These are phyloP conservation scores for Chlamydomonas eustigma DNA, from an alignment of 139 green algal genomes.

Conservation along the genomic window DNA sequence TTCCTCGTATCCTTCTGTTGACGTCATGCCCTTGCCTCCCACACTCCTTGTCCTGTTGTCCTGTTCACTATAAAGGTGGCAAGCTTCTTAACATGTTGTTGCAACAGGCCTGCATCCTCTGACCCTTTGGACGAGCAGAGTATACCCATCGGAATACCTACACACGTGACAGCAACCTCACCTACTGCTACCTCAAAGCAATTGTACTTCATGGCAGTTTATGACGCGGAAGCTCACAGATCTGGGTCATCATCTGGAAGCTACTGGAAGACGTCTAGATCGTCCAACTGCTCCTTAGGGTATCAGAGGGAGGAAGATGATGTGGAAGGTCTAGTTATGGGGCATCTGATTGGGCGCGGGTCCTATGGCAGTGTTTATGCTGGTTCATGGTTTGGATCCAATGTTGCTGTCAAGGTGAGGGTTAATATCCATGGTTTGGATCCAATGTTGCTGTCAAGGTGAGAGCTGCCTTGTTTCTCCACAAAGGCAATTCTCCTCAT, in stretches of 20 bases:
- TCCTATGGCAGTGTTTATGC: conserved; percentile 40
- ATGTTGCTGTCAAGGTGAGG: conserved; percentile 38
- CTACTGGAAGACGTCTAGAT: too few relatives aligned
- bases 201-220: not conserved
- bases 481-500: too few relatives aligned
- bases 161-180: not conserved
- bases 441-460: not conserved
- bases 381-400: conserved; percentile 25
- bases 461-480: too few relatives aligned
- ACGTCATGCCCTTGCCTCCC: too few relatives aligned
- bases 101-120: conserved; percentile 5
- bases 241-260: too few relatives aligned
- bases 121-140: not conserved
- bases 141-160: not conserved
- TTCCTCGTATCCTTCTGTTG: too few relatives aligned
- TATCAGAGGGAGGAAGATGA: not conserved
- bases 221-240: too few relatives aligned
- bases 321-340: conserved; percentile 24
- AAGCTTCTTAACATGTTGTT: too few relatives aligned
- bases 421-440: not conserved
- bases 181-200: not conserved
- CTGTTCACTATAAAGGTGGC: too few relatives aligned
- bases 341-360: conserved; percentile 34
- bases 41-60: too few relatives aligned
- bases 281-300: too few relatives aligned